Conservation (phyloP, 2,329 filamentous ascomycete genomes). For the Aspergillus intermedius region DNA sequence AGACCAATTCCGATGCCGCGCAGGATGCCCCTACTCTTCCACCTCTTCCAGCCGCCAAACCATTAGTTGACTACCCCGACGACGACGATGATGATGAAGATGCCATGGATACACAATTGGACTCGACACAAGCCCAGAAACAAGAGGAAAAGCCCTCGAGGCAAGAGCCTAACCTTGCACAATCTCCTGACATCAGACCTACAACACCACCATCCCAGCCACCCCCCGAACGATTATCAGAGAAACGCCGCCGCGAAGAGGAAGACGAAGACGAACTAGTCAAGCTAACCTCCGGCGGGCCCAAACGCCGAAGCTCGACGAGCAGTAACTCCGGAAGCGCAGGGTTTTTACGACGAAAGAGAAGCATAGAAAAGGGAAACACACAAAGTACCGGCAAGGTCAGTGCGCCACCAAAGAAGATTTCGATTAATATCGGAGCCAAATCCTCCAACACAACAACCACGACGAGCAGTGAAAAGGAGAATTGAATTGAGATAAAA, state of each 20-base stretch:
- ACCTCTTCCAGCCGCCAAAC: conserved; percentile 57
- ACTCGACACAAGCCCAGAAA: conserved; percentile 15
- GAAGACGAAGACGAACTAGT: conserved; percentile 91
- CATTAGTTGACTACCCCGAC: conserved; percentile 85
- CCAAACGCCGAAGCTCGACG: conserved; percentile 42
- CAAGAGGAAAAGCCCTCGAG: conserved; percentile 14
- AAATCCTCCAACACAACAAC: conserved; percentile 16
- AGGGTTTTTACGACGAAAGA: conserved; percentile 27
- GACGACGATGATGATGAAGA: conserved; percentile 85
- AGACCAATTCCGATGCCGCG: conserved; percentile 25
- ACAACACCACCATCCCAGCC: conserved; percentile 19
- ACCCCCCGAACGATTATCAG: conserved; percentile 71
- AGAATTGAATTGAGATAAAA: conserved; percentile 25
- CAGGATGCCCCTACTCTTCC: conserved; percentile 58
- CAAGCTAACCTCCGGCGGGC: conserved; percentile 57
- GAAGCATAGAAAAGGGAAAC: conserved; percentile 25
- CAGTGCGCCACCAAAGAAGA: conserved; percentile 29
- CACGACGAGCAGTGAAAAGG: conserved; percentile 22
- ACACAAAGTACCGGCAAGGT: conserved; percentile 10
- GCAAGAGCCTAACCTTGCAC: conserved; percentile 5
- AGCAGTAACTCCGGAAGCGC: conserved; percentile 28
- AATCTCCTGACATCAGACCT: conserved; percentile 13
- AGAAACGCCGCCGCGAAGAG: conserved; percentile 78
- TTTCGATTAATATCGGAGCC: conserved; percentile 35
- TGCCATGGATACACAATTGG: conserved; percentile 51